A percentile compares a stretch with the other conserved stretches of the same genome.
Evolutionary conservation across 2,329 filamentous ascomycete genomes (phyloP).

Genomic region (Fusarium redolens): DNA sequence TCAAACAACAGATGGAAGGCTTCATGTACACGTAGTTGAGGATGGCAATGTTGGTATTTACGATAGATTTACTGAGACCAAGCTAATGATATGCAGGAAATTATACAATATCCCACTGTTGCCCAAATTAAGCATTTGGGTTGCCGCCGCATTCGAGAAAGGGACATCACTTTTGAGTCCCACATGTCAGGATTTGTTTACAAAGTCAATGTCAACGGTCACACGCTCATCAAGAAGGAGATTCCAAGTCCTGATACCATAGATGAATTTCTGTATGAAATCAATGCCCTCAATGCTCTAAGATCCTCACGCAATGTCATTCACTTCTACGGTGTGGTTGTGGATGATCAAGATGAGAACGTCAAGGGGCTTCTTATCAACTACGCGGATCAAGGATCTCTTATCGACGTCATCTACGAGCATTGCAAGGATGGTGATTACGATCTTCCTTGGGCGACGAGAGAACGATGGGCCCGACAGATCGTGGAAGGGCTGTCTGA

Average conservation of each 20-base stretch:
- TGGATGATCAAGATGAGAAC: constrained; percentile 84
- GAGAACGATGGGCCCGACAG: constrained; percentile 90
- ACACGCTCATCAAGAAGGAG: constrained; percentile 92
- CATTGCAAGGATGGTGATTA: constrained; percentile 68
- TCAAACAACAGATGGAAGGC: constrained; percentile 84
- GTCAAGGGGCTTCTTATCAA: constrained; percentile 92
- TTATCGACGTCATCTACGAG: constrained; percentile 93
- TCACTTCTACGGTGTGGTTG: constrained; percentile 85
- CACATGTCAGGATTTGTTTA: constrained; percentile 98
- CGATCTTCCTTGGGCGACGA: constrained; percentile 73
- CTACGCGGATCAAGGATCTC: constrained; percentile 85
- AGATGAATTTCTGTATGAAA: constrained; percentile 96
- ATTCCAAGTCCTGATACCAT: constrained; percentile 95
- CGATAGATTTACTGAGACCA: neutral
- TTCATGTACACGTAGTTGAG: constrained; percentile 98
- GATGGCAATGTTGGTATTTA: constrained; percentile 76
- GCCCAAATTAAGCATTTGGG: constrained; percentile 79
- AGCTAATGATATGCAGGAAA: constrained; percentile 68
- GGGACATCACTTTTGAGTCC: constrained; percentile 83
- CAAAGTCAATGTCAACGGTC: constrained; percentile 79
- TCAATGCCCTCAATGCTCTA: constrained; percentile 89
- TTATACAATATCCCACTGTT: constrained; percentile 84
- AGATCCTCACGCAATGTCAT: constrained; percentile 81
- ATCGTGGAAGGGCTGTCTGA: constrained; percentile 90
- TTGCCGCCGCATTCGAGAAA: constrained; percentile 75